Base-by-base conservation (phyloP, 305 asterid species). In the Fraxinus sp. region DNA sequence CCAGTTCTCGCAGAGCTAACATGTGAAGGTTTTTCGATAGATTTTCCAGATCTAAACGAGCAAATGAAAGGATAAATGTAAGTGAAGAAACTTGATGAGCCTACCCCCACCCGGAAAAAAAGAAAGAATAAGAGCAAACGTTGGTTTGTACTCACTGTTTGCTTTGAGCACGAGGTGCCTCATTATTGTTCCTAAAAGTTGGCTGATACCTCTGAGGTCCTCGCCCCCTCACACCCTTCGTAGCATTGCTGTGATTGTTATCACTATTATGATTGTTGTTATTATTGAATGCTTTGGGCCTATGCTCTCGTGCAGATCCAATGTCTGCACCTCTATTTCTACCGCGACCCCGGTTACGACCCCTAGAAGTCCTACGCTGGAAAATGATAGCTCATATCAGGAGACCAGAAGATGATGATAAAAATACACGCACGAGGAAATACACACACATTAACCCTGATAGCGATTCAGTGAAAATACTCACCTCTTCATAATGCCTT, bases 181-280 rank as follows among this genome's bases (percentile, higher is more conserved):
- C 98, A 16, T 82, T 85, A 72, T 80, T 88, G 87, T 87, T 89
- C 92, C 92, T 92, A 77, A 74, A 90, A 72, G 94, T 85, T 7
- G 94, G 90, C 78, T 90, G 96, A 92, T 97, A 97, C 87, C 94
- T 97, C 81, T 94, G 90, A 46, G 97, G 96, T 24, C 99, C 98
- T 80, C 98, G 92, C 74, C 98, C 99, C 85, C 96, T 90, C 80
- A 91, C 92, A 80, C 89, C 90, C 86, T 88, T 94, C 26, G 89
- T 90, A 49, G 85, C 92, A 88, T 80, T 90, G 84, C 75, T 88
- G 83, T 90, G 92, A 86, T 86, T 91, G 86, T 85, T 88, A 78
- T 85, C 81, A 62, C 78, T 89, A 86, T 75, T 87, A 85, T 82
- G 95, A 75, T 83, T 81, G 89, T 74, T 84, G 83, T 83, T 86